Conservation (phyloP, 2,329 filamentous ascomycete species). For the Trichoderma citrinoviride region DNA sequence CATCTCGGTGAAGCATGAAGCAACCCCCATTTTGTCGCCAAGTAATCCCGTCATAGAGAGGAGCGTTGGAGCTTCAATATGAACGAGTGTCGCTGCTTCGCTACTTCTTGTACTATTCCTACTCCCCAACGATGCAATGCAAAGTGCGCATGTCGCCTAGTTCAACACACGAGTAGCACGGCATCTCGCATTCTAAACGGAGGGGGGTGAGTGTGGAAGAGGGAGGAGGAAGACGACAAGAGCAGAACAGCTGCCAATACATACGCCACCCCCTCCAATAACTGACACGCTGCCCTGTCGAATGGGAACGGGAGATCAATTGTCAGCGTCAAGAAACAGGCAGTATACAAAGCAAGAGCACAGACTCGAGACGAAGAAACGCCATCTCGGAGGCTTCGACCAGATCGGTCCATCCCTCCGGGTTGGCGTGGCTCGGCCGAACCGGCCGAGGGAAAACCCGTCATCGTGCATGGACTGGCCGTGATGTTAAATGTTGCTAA, state of each 20-base stretch:
- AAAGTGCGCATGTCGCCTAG: too few relatives aligned
- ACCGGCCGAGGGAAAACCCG: conserved; percentile 9
- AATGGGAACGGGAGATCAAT: background rate
- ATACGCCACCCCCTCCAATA: background rate
- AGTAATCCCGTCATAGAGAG: background rate
- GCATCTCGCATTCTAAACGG: background rate
- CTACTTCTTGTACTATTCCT: background rate
- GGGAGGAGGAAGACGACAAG: background rate
- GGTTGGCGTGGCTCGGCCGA: conserved; percentile 9
- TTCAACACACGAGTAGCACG: too few relatives aligned
- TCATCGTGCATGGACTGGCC: conserved; percentile 13
- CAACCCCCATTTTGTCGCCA: background rate
- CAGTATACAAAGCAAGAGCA: background rate
- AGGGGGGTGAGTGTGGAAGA: background rate
- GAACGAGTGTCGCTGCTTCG: background rate
- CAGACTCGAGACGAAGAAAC: background rate
- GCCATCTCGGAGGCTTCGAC: conserved; percentile 18
- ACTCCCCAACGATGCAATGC: too few relatives aligned
- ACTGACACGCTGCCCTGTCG: conserved; percentile 6
- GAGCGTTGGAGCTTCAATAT: background rate
- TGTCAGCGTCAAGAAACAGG: background rate
- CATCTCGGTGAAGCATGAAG: background rate
- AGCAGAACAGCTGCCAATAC: background rate
- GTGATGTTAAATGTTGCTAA: background rate
- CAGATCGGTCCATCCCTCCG: conserved; percentile 20